These are phyloP conservation scores for Beauveria varroae DNA, from an alignment of 2,329 filamentous ascomycete genomes.

Conservation along the genomic window DNA sequence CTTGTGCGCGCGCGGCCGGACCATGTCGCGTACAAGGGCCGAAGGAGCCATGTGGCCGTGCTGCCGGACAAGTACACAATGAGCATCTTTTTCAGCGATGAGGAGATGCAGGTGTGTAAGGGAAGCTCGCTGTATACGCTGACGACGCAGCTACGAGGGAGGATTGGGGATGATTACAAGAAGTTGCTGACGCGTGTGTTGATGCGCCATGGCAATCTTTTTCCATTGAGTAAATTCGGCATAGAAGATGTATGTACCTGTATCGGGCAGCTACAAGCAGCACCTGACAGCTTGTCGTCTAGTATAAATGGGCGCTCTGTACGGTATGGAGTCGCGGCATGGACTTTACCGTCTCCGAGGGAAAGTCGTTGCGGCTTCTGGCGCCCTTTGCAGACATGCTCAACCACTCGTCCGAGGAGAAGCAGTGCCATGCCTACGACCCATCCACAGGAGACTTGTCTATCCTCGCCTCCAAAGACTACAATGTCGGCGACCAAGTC, in stretches of 20 bases:
- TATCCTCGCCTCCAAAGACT: constrained; percentile 17
- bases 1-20: constrained; percentile 23
- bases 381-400: constrained; percentile 30
- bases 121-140: constrained; percentile 26
- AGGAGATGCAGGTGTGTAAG: constrained; percentile 26
- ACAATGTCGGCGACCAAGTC: constrained; percentile 27
- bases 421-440: constrained; percentile 29
- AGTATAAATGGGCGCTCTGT: constrained; percentile 30
- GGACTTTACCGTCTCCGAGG: constrained; percentile 20
- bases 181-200: constrained; percentile 21
- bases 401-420: constrained; percentile 26
- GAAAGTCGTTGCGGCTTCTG: constrained; percentile 11
- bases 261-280: no score
- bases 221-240: constrained; percentile 24
- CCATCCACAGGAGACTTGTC: constrained; percentile 23
- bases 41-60: constrained; percentile 19
- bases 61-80: constrained; percentile 25
- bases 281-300: no score
- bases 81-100: constrained; percentile 27
- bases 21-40: constrained; percentile 23
- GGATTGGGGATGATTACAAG: constrained; percentile 24
- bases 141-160: constrained; percentile 23
- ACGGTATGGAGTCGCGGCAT: constrained; percentile 23
- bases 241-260: constrained; percentile 23
- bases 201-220: constrained; percentile 23